These are phyloP conservation scores for Lagenidium giganteum DNA, from an alignment of 352 stramenopile species.

Conservation along the genomic window DNA sequence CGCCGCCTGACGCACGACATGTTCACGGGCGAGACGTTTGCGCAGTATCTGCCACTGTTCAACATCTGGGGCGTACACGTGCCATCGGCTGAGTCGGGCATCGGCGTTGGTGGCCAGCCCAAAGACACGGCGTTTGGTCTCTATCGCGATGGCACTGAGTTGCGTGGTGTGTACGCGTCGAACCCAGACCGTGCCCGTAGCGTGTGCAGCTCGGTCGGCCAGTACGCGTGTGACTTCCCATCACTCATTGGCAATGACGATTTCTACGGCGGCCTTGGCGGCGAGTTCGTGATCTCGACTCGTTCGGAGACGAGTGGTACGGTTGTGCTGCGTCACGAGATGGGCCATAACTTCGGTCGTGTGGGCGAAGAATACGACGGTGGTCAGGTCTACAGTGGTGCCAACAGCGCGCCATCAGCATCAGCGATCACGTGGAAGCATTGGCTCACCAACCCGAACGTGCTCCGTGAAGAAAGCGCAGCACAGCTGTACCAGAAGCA, in stretches of 20 bases:
- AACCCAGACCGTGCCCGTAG: slow-evolving; percentile 6
- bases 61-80: slow-evolving; percentile 22
- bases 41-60: slow-evolving; percentile 24
- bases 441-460: slow-evolving; percentile 24
- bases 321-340: slow-evolving; percentile 28
- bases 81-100: slow-evolving; percentile 18
- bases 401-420: slow-evolving; percentile 17
- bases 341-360: slow-evolving; percentile 34
- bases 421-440: slow-evolving; percentile 18
- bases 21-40: slow-evolving; percentile 25
- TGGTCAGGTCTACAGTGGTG: slow-evolving; percentile 26
- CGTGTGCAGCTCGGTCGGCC: slow-evolving; percentile 5
- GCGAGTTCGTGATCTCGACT: slow-evolving; percentile 36
- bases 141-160: slow-evolving; percentile 16
- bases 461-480: slow-evolving; percentile 16
- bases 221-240: slow-evolving; percentile 22
- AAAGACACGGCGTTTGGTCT: slow-evolving; percentile 20
- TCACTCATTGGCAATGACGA: slow-evolving; percentile 33
- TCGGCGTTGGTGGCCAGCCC: slow-evolving; percentile 12
- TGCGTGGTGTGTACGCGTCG: slow-evolving; percentile 13
- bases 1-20: slow-evolving; percentile 29
- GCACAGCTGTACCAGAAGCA: slow-evolving; percentile 23
- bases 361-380: slow-evolving; percentile 42
- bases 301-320: slow-evolving; percentile 19
- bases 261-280: slow-evolving; percentile 30